A percentile compares a stretch with the other conserved stretches of the same genome.
Conservation (phyloP, 108 stramenopile genomes). For the Cyclotella sp. region DNA sequence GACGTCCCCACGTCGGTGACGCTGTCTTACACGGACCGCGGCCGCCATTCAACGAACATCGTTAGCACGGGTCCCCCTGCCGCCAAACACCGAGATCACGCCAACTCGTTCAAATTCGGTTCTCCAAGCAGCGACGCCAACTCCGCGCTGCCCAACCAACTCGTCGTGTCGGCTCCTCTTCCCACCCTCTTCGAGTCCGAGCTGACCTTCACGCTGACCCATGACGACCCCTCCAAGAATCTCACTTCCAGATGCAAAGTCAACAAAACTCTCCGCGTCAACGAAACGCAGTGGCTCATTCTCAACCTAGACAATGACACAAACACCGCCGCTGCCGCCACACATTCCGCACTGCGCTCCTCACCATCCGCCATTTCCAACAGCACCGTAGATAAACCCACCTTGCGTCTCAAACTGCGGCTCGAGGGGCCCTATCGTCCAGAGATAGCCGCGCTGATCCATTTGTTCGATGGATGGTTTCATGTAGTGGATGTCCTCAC, state of each 20-base stretch:
- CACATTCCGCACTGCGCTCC: neutral
- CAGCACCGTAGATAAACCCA: conserved; percentile 57
- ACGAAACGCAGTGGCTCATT: conserved; percentile 78
- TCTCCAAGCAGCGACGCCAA: conserved; percentile 4
- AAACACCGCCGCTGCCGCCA: neutral
- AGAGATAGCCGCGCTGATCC: conserved; percentile 71
- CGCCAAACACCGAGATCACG: conserved; percentile 70
- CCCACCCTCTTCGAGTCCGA: conserved; percentile 58
- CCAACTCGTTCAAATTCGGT: conserved; percentile 78
- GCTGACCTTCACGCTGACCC: conserved; percentile 53
- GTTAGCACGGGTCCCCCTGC: conserved; percentile 76
- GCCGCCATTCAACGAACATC: conserved; percentile 5
- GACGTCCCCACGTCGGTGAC: conserved; percentile 60
- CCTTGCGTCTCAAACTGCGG: conserved; percentile 72
- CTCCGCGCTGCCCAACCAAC: conserved; percentile 23
- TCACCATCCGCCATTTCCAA: conserved; percentile 20
- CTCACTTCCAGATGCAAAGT: conserved; percentile 35
- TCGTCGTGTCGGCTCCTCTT: conserved; percentile 50
- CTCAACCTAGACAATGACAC: conserved; percentile 52
- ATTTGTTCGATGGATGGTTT: conserved; percentile 69
- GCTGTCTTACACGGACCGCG: conserved; percentile 39
- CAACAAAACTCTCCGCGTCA: conserved; percentile 54
- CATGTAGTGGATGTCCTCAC: conserved; percentile 60
- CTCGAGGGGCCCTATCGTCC: conserved; percentile 78
- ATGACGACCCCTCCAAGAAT: conserved; percentile 40